Base-by-base conservation (phyloP, 2,329 filamentous ascomycete species). In the Penicillium sp. region DNA sequence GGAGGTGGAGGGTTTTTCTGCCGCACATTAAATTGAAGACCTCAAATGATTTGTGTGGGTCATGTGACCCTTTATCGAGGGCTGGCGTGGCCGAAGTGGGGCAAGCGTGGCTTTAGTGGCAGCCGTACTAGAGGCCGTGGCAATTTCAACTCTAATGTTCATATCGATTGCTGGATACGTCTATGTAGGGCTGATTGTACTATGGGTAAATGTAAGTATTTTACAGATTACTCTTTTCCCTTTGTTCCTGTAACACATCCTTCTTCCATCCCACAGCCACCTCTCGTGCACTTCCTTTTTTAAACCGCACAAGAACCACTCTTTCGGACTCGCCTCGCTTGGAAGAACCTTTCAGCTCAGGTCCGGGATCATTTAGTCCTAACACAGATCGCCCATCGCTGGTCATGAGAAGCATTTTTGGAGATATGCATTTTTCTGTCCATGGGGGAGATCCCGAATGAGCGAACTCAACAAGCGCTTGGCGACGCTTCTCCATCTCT, bases 221-320 rank as follows among this genome's bases (percentile, higher is more conserved):
- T 55, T 67, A 77, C 41, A 77, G 58, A 55, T 68, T 69, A 55
- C 69, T 74, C 53, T 67, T 72, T 41, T 60, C 54, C 33, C 62
- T 62, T n/a, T 70, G 69, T 39, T 69, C 66, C 43, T 72, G 65
- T 39, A 82, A 63, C 0, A 82, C 72, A 53, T 85, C 83, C 57
- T 78, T 76, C 60, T 70, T 75, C 73, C 71, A 76, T 34, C 67
- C 67, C 21, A 87, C 79, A 57, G 82, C 80, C 38, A 87, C 75
- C 60, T 84, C 76, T 60, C 82, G 75, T 23, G 83, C 82, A 19
- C 82, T 82, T 57, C 84, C 82, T 54, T 82, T 81, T 61, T 72
- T 78, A 56, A 86, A 86, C 48, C 78, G 78, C 8, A 84, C 81
- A 21, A 84, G 72, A 27, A 87, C 79, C 48, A 85, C 82, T 65